Conservation (phyloP, 345 rosid species). For the Melaleuca alternifolia region DNA sequence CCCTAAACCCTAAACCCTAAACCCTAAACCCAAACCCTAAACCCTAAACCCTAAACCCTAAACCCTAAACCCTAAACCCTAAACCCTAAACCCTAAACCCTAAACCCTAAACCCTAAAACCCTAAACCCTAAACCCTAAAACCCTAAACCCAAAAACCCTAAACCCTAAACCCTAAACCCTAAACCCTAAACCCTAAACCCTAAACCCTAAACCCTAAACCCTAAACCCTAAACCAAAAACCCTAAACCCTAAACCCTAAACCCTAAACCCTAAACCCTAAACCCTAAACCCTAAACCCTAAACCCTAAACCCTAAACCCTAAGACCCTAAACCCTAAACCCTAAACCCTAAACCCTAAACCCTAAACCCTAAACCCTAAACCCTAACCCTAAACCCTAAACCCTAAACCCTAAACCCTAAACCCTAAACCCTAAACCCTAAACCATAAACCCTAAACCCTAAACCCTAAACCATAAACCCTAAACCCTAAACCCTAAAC, state of each 20-base stretch:
- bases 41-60: not conserved
- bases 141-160: not conserved
- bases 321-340: not conserved
- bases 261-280: not conserved
- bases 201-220: not conserved
- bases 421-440: not conserved
- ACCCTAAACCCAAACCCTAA: not conserved
- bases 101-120: not conserved
- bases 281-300: conserved; percentile 2
- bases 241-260: not conserved
- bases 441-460: not conserved
- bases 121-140: not conserved
- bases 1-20: not conserved
- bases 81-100: not conserved
- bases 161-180: not conserved
- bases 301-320: conserved; percentile 2
- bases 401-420: not conserved
- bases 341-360: conserved; percentile 1
- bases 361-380: not conserved
- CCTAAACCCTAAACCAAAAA: conserved; percentile 1
- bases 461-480: not conserved
- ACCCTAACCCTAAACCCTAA: conserved; percentile 1
- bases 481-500: not conserved
- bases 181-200: not conserved
- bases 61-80: conserved; percentile 2